A percentile compares a stretch with the other conserved stretches of the same genome.
Conservation (phyloP, 169 alveolate species). For the Plasmodium malariae region DNA sequence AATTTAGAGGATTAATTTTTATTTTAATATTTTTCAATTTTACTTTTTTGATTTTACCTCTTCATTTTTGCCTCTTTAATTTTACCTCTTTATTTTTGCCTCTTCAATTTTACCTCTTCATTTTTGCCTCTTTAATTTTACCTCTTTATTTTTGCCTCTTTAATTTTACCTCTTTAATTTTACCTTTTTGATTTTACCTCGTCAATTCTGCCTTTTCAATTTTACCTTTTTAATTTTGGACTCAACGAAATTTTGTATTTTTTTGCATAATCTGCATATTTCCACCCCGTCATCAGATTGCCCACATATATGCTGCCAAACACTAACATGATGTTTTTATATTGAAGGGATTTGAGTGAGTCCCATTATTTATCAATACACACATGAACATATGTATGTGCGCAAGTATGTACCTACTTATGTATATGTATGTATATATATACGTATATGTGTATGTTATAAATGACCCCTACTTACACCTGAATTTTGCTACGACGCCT, state of each 20-base stretch:
- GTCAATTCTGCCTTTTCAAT: background rate
- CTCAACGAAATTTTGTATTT: too few relatives aligned
- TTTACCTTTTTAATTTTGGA: background rate
- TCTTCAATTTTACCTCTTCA: background rate
- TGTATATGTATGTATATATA: too few relatives aligned
- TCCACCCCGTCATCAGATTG: too few relatives aligned
- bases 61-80: background rate
- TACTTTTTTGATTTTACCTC: background rate
- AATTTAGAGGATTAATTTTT: background rate
- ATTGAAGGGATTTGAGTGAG: too few relatives aligned
- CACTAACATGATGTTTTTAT: too few relatives aligned
- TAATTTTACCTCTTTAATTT: background rate
- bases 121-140: background rate
- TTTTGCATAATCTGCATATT: too few relatives aligned
- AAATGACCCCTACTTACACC: background rate
- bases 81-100: background rate
- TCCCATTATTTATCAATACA: too few relatives aligned
- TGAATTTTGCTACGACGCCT: background rate
- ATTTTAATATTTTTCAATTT: background rate
- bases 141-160: background rate
- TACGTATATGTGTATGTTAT: background rate
- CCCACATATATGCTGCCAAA: too few relatives aligned
- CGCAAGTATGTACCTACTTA: too few relatives aligned
- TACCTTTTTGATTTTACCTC: background rate
- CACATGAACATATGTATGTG: too few relatives aligned